Evolutionary conservation across 768 basidiomycete genomes (phyloP), one percentile per base, ranked within the genome.

Genomic region (Xerocomus potaroensis): DNA sequence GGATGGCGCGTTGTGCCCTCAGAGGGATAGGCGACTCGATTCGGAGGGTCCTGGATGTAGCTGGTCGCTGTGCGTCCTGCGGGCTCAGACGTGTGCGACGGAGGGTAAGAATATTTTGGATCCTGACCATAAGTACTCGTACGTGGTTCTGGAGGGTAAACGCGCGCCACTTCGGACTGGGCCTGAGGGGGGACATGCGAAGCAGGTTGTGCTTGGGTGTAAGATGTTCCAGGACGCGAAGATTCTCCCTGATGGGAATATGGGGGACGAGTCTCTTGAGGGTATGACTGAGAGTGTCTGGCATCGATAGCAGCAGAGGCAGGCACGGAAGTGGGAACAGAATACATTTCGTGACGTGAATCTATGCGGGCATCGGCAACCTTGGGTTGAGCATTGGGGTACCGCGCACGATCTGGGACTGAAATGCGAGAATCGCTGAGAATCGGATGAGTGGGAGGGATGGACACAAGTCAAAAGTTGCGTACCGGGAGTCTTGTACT

Each of bases 341-440:
- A 11, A 21, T 58, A 63, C 39, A 63, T 44, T 15, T 61, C 61
- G 12, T 61, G 58, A 41, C 61, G 61, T 21, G 57, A 51, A 32
- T 63, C 62, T 44, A 62, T 39, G 41, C 59, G 61, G 3, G 51
- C 26, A 37, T 63, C 62, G 8, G 50, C 26, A 8, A 46, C 38
- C 30, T 59, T 60, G 11, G 54, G 40, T 8, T 64, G 62, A 1
- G 41, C 0, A 11, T 50, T 49, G 19, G 62, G 4, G 45, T 59
- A 55, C 7, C 62, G 57, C 31, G 51, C 24, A 16, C 62, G 60
- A 49, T 60, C 61, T 45, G 47, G 29, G 34, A 52, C 45, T 38
- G 48, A 38, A 40, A 61, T 43, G 18, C 61, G 62, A 19, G 61
- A 45, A 40, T 61, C 55, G 3, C 60, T 63, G 50, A 27, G 49